Conservation (phyloP, 257 asterid species). For the Schizonepeta tenuifolia region DNA sequence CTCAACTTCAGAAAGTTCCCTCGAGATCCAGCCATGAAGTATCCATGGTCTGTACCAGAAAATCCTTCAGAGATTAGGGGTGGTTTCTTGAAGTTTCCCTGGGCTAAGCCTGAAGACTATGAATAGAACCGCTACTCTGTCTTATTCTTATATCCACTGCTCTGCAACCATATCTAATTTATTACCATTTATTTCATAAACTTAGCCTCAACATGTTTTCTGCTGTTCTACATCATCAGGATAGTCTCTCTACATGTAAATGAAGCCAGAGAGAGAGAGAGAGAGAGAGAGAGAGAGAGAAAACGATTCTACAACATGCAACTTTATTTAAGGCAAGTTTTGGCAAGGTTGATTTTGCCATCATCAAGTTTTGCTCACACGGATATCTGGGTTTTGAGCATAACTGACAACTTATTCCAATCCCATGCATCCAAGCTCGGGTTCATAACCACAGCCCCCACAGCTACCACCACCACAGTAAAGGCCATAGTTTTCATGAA, state of each 20-base stretch:
- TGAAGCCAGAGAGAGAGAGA: neutral
- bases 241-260: neutral
- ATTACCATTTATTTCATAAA: neutral
- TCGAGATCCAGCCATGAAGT: constrained; percentile 76
- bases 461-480: constrained; percentile 44
- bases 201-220: neutral
- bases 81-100: constrained; percentile 63
- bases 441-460: constrained; percentile 54
- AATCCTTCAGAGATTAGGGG: constrained; percentile 61
- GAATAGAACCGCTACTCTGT: constrained; percentile 27
- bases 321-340: constrained; percentile 33
- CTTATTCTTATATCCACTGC: too few species aligned
- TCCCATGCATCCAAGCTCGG: constrained; percentile 52
- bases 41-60: constrained; percentile 80
- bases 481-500: constrained; percentile 54
- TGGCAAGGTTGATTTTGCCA: constrained; percentile 8
- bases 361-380: constrained; percentile 26
- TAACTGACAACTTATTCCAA: constrained; percentile 40
- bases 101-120: constrained; percentile 79
- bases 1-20: constrained; percentile 86
- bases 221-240: too few species aligned
- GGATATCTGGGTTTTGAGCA: constrained; percentile 20
- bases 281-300: neutral
- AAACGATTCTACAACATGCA: neutral
- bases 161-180: neutral